A percentile compares a stretch with the other conserved stretches of the same genome.
Conservation (phyloP, 2,329 filamentous ascomycete genomes). For the Dichotomopilus funicola region DNA sequence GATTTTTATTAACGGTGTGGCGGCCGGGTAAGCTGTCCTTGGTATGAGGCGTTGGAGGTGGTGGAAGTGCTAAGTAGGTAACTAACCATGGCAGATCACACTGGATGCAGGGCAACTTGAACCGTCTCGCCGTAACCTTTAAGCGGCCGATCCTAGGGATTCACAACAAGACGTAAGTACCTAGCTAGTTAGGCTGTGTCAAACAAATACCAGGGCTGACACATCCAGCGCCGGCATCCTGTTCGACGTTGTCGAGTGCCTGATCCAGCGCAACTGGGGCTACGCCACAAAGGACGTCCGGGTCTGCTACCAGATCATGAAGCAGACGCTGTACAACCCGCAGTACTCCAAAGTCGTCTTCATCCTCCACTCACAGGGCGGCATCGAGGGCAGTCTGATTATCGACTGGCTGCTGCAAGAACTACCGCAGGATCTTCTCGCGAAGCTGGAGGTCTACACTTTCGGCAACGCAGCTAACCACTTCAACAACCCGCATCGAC, state of each 20-base stretch:
- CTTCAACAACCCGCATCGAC: constrained; percentile 68
- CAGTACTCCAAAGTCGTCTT: constrained; percentile 63
- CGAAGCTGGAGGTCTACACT: constrained; percentile 69
- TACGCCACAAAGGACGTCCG: constrained; percentile 66
- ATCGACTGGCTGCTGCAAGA: constrained; percentile 73
- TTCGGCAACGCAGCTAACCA: constrained; percentile 76
- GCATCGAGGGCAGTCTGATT: constrained; percentile 64
- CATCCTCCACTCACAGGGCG: constrained; percentile 71
- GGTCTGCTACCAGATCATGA: constrained; percentile 55
- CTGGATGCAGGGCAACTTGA: constrained; percentile 65
- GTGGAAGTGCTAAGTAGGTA: neutral
- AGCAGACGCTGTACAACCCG: constrained; percentile 55
- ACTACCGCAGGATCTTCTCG: constrained; percentile 56
- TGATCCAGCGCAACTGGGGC: constrained; percentile 67
- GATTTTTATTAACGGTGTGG: constrained; percentile 75
- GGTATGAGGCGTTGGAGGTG: neutral
- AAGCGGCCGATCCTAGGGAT: constrained; percentile 64
- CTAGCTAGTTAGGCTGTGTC: neutral
- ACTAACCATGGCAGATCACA: constrained; percentile 34
- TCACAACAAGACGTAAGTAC: constrained; percentile 60
- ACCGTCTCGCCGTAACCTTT: constrained; percentile 66
- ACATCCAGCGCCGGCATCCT: constrained; percentile 49
- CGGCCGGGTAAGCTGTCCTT: constrained; percentile 45
- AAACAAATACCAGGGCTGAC: neutral
- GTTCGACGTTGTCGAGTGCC: constrained; percentile 70